Evolutionary conservation across 306 rosid species (phyloP).

Genomic region (Styphnolobium japonicum): DNA sequence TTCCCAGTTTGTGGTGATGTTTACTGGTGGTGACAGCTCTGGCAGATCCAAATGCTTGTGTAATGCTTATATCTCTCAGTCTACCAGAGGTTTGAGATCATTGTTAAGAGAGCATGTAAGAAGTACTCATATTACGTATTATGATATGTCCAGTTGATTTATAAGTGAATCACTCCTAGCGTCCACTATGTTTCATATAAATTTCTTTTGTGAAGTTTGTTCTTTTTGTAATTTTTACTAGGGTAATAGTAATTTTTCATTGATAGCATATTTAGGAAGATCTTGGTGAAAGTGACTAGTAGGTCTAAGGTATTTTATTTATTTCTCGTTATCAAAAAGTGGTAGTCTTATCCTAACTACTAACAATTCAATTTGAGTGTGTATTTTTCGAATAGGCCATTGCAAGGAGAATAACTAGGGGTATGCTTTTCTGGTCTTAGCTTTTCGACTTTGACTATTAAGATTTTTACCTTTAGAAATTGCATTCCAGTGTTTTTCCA

Average conservation of each 20-base stretch:
- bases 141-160: neutral
- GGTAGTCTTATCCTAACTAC: neutral
- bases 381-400: neutral
- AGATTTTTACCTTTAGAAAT: neutral
- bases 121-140: neutral
- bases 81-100: slow-evolving; percentile 79
- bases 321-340: neutral
- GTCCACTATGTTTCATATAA: too few species aligned
- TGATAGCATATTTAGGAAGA: slow-evolving; percentile 16
- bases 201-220: neutral
- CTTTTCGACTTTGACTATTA: neutral
- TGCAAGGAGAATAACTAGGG: neutral
- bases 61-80: slow-evolving; percentile 77
- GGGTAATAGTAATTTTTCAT: neutral
- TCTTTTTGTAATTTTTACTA: neutral
- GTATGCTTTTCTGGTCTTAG: neutral
- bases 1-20: slow-evolving; percentile 87
- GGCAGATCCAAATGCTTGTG: slow-evolving; percentile 51
- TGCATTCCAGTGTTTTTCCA: neutral
- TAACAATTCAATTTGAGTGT: neutral
- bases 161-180: neutral
- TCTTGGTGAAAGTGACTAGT: neutral
- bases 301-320: neutral
- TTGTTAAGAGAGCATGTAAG: slow-evolving; percentile 83
- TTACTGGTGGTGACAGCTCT: slow-evolving; percentile 55